Percentiles rank a stretch among this genome's conserved stretches.
These are phyloP conservation scores for Yamadazyma atmosphaerica DNA, from an alignment of 1,139 yeast species.

Conservation along the genomic window DNA sequence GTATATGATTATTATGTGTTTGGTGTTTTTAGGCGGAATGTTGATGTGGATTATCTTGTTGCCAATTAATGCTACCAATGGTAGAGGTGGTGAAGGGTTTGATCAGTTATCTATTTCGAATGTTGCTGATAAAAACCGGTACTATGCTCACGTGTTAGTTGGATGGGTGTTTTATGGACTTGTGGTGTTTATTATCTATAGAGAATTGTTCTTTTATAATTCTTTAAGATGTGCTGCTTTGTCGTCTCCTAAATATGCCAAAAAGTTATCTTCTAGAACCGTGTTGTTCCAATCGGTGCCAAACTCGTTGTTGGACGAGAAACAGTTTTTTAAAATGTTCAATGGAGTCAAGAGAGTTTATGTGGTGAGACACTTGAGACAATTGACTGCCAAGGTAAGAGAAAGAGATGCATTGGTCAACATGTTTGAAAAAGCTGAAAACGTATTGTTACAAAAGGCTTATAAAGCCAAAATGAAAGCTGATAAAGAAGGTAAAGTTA, in stretches of 20 bases:
- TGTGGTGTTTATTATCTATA: slow-evolving; percentile 67
- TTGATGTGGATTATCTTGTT: slow-evolving; percentile 57
- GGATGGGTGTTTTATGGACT: slow-evolving; percentile 79
- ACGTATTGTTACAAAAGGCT: slow-evolving; percentile 57
- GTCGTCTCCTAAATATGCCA: slow-evolving; percentile 77
- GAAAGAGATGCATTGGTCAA: slow-evolving; percentile 63
- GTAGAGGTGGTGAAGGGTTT: slow-evolving; percentile 58
- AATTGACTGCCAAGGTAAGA: slow-evolving; percentile 56
- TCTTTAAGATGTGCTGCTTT: slow-evolving; percentile 80
- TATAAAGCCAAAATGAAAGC: slow-evolving; percentile 63
- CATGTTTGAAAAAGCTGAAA: slow-evolving; percentile 71
- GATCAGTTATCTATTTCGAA: slow-evolving; percentile 81
- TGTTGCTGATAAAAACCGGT: slow-evolving; percentile 54
- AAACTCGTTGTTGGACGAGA: slow-evolving; percentile 60
- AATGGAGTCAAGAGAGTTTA: slow-evolving; percentile 73
- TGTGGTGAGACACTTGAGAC: slow-evolving; percentile 67
- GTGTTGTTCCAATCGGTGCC: slow-evolving; percentile 83
- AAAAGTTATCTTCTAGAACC: slow-evolving; percentile 72
- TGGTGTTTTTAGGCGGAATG: slow-evolving; percentile 40
- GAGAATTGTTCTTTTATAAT: slow-evolving; percentile 80
- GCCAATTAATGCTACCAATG: slow-evolving; percentile 65
- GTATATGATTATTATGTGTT: slow-evolving; percentile 49
- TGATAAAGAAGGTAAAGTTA: slow-evolving; percentile 55
- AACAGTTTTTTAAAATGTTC: slow-evolving; percentile 59
- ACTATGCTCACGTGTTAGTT: slow-evolving; percentile 83